phyloP scores from a whole-genome alignment of 2,329 filamentous ascomycete genomes.

The Sodiomyces alkalinus region DNA sequence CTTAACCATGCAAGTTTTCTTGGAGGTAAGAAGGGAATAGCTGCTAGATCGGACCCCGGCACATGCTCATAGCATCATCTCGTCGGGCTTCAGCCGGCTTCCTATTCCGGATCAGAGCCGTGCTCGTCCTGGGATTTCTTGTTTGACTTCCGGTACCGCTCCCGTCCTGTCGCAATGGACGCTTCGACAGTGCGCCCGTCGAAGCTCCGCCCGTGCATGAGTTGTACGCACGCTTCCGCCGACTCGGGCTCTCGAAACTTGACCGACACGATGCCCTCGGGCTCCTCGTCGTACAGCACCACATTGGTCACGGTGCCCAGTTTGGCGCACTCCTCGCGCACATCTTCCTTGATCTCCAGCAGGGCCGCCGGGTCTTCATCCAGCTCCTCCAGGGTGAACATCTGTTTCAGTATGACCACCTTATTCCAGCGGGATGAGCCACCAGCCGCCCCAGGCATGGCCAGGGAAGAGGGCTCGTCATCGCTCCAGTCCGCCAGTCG shows the following conservation, averaged over 20 bases:
- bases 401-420: slow-evolving; percentile 75
- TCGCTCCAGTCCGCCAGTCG: slow-evolving; percentile 94
- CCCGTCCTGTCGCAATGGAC: slow-evolving; percentile 52
- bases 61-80: too few relatives aligned
- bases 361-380: slow-evolving; percentile 72
- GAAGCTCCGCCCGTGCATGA: slow-evolving; percentile 72
- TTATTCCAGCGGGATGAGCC: slow-evolving; percentile 50
- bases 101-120: too few relatives aligned
- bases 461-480: slow-evolving; percentile 51
- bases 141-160: slow-evolving; percentile 58
- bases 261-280: slow-evolving; percentile 72
- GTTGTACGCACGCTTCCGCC: slow-evolving; percentile 54
- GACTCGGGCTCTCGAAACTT: slow-evolving; percentile 59
- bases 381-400: slow-evolving; percentile 80
- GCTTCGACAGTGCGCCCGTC: slow-evolving; percentile 58
- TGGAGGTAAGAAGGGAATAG: too few relatives aligned
- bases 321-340: slow-evolving; percentile 78
- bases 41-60: too few relatives aligned
- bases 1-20: too few relatives aligned
- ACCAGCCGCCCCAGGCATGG: slow-evolving; percentile 12
- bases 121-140: slow-evolving; percentile 31
- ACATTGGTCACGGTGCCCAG: slow-evolving; percentile 82
- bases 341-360: slow-evolving; percentile 87
- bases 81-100: too few relatives aligned
- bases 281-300: slow-evolving; percentile 75